These are phyloP conservation scores for Cordyceps fumosorosea DNA, from an alignment of 2,329 filamentous ascomycete species.

Conservation along the genomic window DNA sequence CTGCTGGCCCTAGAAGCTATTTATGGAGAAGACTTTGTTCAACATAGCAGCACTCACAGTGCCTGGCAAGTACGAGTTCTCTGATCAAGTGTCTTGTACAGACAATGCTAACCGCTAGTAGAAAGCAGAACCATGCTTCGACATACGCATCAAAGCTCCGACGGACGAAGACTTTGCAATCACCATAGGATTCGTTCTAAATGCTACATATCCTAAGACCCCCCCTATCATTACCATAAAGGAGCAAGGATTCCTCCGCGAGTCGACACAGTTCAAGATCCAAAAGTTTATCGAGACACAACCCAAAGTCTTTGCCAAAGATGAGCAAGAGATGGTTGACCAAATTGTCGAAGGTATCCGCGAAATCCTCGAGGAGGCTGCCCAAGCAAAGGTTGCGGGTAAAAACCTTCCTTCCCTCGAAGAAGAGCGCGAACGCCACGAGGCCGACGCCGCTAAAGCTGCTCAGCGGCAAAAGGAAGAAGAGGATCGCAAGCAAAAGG, in stretches of 20 bases:
- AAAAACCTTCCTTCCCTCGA: slow-evolving; percentile 77
- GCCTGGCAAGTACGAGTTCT: slow-evolving; percentile 71
- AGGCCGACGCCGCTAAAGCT: slow-evolving; percentile 59
- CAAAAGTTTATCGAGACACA: slow-evolving; percentile 55
- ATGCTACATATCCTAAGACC: slow-evolving; percentile 86
- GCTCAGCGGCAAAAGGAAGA: slow-evolving; percentile 50
- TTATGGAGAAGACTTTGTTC: slow-evolving; percentile 80
- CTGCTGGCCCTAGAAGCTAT: slow-evolving; percentile 79
- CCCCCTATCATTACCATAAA: slow-evolving; percentile 66
- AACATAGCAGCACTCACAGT: slow-evolving; percentile 60
- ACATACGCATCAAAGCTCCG: slow-evolving; percentile 68
- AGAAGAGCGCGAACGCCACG: slow-evolving; percentile 79
- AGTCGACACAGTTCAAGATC: slow-evolving; percentile 65
- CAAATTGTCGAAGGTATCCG: slow-evolving; percentile 63
- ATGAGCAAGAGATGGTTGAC: slow-evolving; percentile 54
- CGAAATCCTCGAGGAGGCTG: slow-evolving; percentile 79
- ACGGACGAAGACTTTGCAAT: slow-evolving; percentile 66
- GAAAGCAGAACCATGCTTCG: slow-evolving; percentile 79
- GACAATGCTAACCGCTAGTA: slow-evolving; percentile 27
- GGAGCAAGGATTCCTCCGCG: slow-evolving; percentile 56
- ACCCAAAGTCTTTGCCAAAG: slow-evolving; percentile 45
- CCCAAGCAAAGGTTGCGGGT: slow-evolving; percentile 66
- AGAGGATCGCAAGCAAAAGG: slow-evolving; percentile 45
- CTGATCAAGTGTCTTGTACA: slow-evolving; percentile 15
- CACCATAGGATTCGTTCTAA: slow-evolving; percentile 71